phyloP scores from a whole-genome alignment of 768 basidiomycete genomes.

The Leucogyrophana mollusca region DNA sequence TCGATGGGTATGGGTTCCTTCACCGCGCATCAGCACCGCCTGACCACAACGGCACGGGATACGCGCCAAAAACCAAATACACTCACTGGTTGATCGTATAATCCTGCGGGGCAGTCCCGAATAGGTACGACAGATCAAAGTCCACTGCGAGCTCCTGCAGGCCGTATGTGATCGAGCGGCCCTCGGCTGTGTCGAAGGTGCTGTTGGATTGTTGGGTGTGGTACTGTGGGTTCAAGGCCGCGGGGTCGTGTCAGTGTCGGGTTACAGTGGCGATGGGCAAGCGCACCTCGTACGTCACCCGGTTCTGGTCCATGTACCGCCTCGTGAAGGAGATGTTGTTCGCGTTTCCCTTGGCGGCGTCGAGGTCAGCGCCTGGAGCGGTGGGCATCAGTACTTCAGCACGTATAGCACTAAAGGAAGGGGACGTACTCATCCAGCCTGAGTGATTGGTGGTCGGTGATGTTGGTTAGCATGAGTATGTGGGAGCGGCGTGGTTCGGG shows the following conservation, averaged over 20 bases:
- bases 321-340: slow-evolving; percentile 62
- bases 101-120: slow-evolving; percentile 75
- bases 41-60: neutral
- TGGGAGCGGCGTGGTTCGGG: too few species aligned
- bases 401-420: neutral
- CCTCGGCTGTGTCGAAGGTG: slow-evolving; percentile 61
- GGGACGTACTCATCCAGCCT: slow-evolving; percentile 62
- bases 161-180: slow-evolving; percentile 52
- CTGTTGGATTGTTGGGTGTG: slow-evolving; percentile 54
- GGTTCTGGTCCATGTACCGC: slow-evolving; percentile 79
- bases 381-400: neutral
- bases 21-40: neutral
- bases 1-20: slow-evolving; percentile 63
- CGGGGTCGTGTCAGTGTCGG: too few species aligned
- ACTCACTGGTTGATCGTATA: slow-evolving; percentile 64
- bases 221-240: slow-evolving; percentile 53
- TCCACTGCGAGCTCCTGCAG: slow-evolving; percentile 49
- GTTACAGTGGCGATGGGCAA: neutral
- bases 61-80: slow-evolving; percentile 14
- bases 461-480: neutral
- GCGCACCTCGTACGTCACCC: slow-evolving; percentile 69
- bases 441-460: neutral
- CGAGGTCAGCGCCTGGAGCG: slow-evolving; percentile 46
- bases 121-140: slow-evolving; percentile 63
- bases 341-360: slow-evolving; percentile 32